Evolutionary conservation across 1,284 basidiomycete species (phyloP).

Genomic region (Exobasidium cylindrosporum): DNA sequence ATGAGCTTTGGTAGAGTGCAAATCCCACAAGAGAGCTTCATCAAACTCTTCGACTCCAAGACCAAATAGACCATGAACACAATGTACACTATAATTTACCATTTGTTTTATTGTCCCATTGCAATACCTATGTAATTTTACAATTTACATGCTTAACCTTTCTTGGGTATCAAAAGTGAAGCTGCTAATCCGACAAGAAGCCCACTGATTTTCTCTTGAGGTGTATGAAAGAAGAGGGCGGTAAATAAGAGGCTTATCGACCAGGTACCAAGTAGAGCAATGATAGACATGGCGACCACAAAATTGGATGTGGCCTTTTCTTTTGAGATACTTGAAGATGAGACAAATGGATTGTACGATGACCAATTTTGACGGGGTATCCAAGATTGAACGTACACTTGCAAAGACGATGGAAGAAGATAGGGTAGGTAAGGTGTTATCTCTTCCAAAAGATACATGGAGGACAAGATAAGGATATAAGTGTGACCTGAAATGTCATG

Average conservation of each 20-base stretch:
- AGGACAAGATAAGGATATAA: slow-evolving; percentile 82
- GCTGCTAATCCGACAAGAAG: slow-evolving; percentile 57
- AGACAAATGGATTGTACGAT: slow-evolving; percentile 19
- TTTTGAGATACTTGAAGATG: background rate
- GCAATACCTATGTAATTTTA: too few species aligned
- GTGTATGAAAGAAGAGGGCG: slow-evolving; percentile 84
- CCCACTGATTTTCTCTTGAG: slow-evolving; percentile 80
- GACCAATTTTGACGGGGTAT: slow-evolving; percentile 14
- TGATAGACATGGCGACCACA: slow-evolving; percentile 33
- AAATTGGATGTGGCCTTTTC: slow-evolving; percentile 14
- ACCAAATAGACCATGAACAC: background rate
- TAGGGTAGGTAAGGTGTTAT: slow-evolving; percentile 59
- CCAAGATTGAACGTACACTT: slow-evolving; percentile 55
- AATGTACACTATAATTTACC: background rate
- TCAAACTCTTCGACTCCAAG: slow-evolving; percentile 25
- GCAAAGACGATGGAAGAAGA: slow-evolving; percentile 12
- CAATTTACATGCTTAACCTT: slow-evolving; percentile 2
- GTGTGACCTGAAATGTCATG: slow-evolving; percentile 94
- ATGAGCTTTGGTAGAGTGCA: slow-evolving; percentile 47
- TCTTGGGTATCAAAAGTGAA: slow-evolving; percentile 42
- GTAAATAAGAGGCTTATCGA: slow-evolving; percentile 75
- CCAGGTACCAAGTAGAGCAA: slow-evolving; percentile 66
- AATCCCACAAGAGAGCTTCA: slow-evolving; percentile 37
- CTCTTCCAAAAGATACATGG: slow-evolving; percentile 76
- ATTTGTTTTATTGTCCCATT: background rate